These are phyloP conservation scores for Clonostachys sp. DNA, from an alignment of 2,329 filamentous ascomycete species.

Conservation along the genomic window DNA sequence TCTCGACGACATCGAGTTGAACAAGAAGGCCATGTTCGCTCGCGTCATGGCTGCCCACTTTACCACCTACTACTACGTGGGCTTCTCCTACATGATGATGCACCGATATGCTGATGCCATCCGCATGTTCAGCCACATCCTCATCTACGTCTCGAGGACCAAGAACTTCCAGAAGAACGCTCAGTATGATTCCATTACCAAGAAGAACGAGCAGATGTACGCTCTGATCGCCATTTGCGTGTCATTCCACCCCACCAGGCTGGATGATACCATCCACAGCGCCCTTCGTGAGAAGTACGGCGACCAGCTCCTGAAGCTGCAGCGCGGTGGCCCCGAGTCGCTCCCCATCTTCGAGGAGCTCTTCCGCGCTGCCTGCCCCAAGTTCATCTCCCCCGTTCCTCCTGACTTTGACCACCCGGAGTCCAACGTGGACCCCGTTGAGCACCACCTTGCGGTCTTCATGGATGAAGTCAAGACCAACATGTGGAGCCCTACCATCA, in stretches of 20 bases:
- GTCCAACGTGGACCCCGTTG: conserved; percentile 92
- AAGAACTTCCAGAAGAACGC: conserved; percentile 99
- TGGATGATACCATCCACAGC: conserved; percentile 99
- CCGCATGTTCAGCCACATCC: conserved; percentile 99
- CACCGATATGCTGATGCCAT: conserved; percentile 98
- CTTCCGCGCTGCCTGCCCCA: conserved; percentile 96
- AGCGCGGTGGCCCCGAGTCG: conserved; percentile 91
- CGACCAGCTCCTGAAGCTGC: conserved; percentile 94
- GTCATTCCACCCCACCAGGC: conserved; percentile 91
- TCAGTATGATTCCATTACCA: conserved; percentile 96
- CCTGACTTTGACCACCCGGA: conserved; percentile 97
- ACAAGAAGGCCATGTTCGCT: conserved; percentile 99
- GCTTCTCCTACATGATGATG: conserved; percentile 99
- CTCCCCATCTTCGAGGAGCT: conserved; percentile 98
- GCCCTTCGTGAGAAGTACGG: conserved; percentile 98
- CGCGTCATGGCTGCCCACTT: conserved; percentile 99
- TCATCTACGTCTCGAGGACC: conserved; percentile 96
- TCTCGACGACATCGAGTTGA: conserved; percentile 97
- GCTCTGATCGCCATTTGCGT: conserved; percentile 98
- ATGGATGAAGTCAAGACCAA: conserved; percentile 99
- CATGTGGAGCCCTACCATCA: conserved; percentile 95
- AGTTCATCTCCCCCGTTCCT: conserved; percentile 97
- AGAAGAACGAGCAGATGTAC: conserved; percentile 99
- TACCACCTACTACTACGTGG: conserved; percentile 99
- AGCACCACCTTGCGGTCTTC: conserved; percentile 96